Percentiles rank a stretch among this genome's conserved stretches.
Conservation (phyloP, 345 rosid genomes). For the Clausena lansium region DNA sequence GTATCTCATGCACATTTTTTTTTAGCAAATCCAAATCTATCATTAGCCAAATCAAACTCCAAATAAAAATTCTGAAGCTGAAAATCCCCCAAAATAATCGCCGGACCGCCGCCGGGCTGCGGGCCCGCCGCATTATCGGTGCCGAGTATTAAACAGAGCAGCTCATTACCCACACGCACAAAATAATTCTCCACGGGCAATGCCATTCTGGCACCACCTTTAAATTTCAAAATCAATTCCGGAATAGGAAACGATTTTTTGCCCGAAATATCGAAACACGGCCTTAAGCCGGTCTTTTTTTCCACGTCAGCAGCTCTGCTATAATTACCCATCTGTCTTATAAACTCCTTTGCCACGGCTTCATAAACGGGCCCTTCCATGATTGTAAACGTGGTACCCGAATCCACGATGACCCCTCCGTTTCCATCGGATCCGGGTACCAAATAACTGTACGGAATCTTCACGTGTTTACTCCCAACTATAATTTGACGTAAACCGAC, state of each 20-base stretch:
- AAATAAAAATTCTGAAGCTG: constrained; percentile 78
- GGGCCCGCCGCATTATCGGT: constrained; percentile 28
- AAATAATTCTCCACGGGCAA: constrained; percentile 66
- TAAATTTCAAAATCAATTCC: constrained; percentile 54
- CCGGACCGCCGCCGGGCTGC: constrained; percentile 51
- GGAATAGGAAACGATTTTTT: constrained; percentile 34
- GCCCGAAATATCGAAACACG: constrained; percentile 69
- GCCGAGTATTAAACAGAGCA: constrained; percentile 49
- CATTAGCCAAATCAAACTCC: constrained; percentile 71
- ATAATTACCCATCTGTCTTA: constrained; percentile 57
- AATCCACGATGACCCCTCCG: constrained; percentile 86
- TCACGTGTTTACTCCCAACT: constrained; percentile 55
- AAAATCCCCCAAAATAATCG: constrained; percentile 73
- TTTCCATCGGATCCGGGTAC: constrained; percentile 61
- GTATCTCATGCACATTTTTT: constrained; percentile 42
- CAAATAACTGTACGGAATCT: constrained; percentile 56
- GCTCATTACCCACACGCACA: constrained; percentile 34
- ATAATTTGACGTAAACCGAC: constrained; percentile 53
- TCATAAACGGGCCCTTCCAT: constrained; percentile 64
- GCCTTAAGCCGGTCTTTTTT: constrained; percentile 53
- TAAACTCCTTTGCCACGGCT: constrained; percentile 52
- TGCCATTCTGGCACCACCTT: constrained; percentile 79
- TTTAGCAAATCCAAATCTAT: constrained; percentile 67
- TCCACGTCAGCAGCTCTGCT: constrained; percentile 41
- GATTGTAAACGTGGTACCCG: constrained; percentile 88